Evolutionary conservation across 257 asterid species (phyloP), one percentile per base, ranked within the genome.

Genomic region (Scutellaria galericulata): DNA sequence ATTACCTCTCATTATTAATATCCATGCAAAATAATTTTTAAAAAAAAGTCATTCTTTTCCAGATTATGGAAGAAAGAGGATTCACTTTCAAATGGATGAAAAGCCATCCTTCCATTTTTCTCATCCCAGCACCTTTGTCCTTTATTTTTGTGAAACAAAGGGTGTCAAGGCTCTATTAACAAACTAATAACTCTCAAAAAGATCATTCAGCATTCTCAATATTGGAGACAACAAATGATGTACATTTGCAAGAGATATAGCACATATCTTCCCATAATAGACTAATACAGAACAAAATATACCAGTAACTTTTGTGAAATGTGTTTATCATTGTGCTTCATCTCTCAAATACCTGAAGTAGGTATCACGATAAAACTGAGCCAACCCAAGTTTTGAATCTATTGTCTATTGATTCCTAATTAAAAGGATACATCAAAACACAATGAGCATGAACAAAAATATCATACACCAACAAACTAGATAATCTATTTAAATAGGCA

Each of bases 251-350:
- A 53, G 15, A 56, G 20, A 52, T 75, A 45, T 27, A 53, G 39
- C 53, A 15, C 9, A 52, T 60, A 15, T 22, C 7, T 20, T 66
- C 53, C 48, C 74, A 66, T 14, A 40, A 71, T 24, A 14, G 35
- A 44, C 39, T 54, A 57, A 70, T 20, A 54, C 20, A 14, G 47
- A 0, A 68, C 27, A 68, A 7, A 6, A 22, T 35, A 0, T 42
- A 1, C 6, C 27, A 52, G 14, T 3, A 22, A 27, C 0, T 42
- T 4, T 5, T 7, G 51, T 15, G 20, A 3, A n/a, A 1, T 7
- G 42, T 12, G 52, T 77, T 71, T 39, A 5, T 45, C 31, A 41
- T n/a, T 35, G 7, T 2, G 66, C 59, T 65, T 57, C 52, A 58
- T 56, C 7, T 10, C 4, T 15, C 7, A 41, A 55, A 15, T 39